Evolutionary conservation across 2,329 filamentous ascomycete genomes (phyloP), one percentile per base, ranked within the genome.

Genomic region (Xylariaceae sp.): DNA sequence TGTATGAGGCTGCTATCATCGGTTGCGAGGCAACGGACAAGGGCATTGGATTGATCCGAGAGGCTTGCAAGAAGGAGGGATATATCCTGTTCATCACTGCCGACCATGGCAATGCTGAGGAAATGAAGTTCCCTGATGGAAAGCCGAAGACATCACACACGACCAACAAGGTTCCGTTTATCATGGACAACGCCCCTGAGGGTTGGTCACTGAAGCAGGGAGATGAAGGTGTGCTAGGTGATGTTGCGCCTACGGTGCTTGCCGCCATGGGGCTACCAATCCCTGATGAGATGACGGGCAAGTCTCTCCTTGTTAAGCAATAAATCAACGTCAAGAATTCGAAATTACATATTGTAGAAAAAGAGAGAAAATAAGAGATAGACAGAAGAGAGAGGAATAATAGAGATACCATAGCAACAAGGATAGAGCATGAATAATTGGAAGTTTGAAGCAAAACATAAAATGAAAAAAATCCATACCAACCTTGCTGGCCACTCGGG

Each of bases 111-210:
- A 98, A 98, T 64, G 93, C 93, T 46, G 93, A 98, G 75, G 93
- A 98, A 76, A 98, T 98, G 93, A 86, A 97, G 71, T 97, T 90
- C 65, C 75, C 88, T 58, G 88, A 96, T 67, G 90, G 91, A 67
- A 95, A 89, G 66, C 93, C 93, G 60, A 98, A 98, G 82, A 98
- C 93, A 7, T 92, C 88, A 41, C 93, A 98, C 77, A 98, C 93
- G 37, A 91, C 86, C 56, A 98, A 98, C 80, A 93, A 93, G 69
- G 93, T 98, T 42, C 93, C 93, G 8, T 92, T 98, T 66, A 82
- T 97, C 70, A 95, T 98, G 91, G 89, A 91, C 66, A 98, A 97
- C 67, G 91, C 91, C 7, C 93, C 93, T 33, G 79, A 86, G 64
- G 87, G 88, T 58, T 96, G 86, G 85, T 88, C 82, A 60, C 74